A percentile compares a stretch with the other conserved stretches of the same genome.
phyloP scores from a whole-genome alignment of 352 stramenopile species.

The Pythium sp. region DNA sequence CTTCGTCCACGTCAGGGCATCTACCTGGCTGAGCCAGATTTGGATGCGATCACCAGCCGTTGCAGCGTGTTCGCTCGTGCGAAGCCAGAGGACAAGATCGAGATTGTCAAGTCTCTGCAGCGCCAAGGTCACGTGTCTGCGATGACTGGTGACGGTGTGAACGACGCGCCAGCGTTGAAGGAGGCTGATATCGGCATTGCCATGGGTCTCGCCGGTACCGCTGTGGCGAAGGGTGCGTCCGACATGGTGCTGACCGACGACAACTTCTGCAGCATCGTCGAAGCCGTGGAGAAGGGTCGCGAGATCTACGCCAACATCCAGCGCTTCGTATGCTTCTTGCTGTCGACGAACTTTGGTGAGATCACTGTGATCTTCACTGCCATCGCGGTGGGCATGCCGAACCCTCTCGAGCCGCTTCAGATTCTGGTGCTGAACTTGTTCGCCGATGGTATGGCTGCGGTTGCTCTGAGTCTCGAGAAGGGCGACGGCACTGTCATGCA shows the following conservation, averaged over 20 bases:
- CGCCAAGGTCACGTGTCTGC: slow-evolving; percentile 80
- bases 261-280: slow-evolving; percentile 97
- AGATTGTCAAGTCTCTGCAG: slow-evolving; percentile 93
- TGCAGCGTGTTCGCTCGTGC: slow-evolving; percentile 93
- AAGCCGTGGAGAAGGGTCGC: slow-evolving; percentile 94
- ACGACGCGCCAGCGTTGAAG: slow-evolving; percentile 97
- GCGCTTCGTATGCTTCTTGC: slow-evolving; percentile 97
- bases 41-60: slow-evolving; percentile 83
- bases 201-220: slow-evolving; percentile 97
- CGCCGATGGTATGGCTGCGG: slow-evolving; percentile 88
- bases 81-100: slow-evolving; percentile 94
- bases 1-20: slow-evolving; percentile 39
- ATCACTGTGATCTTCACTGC: slow-evolving; percentile 84
- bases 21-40: slow-evolving; percentile 58
- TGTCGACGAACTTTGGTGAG: slow-evolving; percentile 96
- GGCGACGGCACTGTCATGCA: slow-evolving; percentile 68
- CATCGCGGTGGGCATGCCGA: slow-evolving; percentile 67
- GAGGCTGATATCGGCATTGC: slow-evolving; percentile 93
- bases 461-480: slow-evolving; percentile 72
- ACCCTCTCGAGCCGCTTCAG: slow-evolving; percentile 93
- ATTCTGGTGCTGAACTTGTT: slow-evolving; percentile 99
- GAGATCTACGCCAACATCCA: slow-evolving; percentile 97
- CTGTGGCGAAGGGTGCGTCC: slow-evolving; percentile 96
- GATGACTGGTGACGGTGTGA: slow-evolving; percentile 98
- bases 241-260: slow-evolving; percentile 98